phyloP scores from a whole-genome alignment of 768 basidiomycete species.

The Auricularia heimuer region DNA sequence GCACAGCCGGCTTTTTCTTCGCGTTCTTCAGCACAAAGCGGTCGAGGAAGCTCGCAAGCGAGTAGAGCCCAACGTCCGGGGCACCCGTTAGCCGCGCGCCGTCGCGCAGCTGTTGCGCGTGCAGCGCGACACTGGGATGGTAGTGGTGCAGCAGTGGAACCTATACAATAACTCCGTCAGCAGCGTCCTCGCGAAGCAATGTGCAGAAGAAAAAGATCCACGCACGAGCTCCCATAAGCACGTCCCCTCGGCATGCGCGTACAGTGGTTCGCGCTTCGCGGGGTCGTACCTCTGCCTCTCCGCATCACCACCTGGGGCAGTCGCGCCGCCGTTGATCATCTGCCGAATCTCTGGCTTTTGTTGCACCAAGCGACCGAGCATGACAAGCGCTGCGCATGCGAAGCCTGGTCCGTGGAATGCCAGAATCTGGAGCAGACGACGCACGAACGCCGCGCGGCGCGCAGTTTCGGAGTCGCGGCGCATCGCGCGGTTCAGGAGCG shows the following conservation, averaged over 20 bases:
- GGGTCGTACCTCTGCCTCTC: slow-evolving; percentile 54
- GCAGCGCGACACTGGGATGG: slow-evolving; percentile 83
- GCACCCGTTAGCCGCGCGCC: slow-evolving; percentile 68
- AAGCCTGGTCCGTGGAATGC: slow-evolving; percentile 75
- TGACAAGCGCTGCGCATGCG: slow-evolving; percentile 75
- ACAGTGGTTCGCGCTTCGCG: slow-evolving; percentile 82
- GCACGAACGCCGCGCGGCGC: slow-evolving; percentile 71
- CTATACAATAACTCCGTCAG: slow-evolving; percentile 26
- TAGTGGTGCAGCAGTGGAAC: slow-evolving; percentile 75
- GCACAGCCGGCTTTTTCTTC: slow-evolving; percentile 52
- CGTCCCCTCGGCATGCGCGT: slow-evolving; percentile 65
- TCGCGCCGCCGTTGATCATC: slow-evolving; percentile 3
- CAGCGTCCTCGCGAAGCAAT: too few species aligned
- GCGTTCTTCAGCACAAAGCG: slow-evolving; percentile 96
- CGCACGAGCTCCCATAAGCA: slow-evolving; percentile 88
- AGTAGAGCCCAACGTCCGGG: slow-evolving; percentile 85
- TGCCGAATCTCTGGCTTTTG: not conserved
- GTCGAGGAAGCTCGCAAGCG: slow-evolving; percentile 90
- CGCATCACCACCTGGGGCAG: slow-evolving; percentile 11
- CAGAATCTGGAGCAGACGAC: slow-evolving; percentile 75
- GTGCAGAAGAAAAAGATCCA: slow-evolving; percentile 5
- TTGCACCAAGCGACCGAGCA: slow-evolving; percentile 36
- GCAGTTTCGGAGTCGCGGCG: slow-evolving; percentile 53
- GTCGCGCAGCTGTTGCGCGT: slow-evolving; percentile 71
- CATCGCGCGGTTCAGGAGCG: slow-evolving; percentile 82